Base-by-base conservation (phyloP, 1,139 yeast species). In the Debaryomyces psychrophilus region DNA sequence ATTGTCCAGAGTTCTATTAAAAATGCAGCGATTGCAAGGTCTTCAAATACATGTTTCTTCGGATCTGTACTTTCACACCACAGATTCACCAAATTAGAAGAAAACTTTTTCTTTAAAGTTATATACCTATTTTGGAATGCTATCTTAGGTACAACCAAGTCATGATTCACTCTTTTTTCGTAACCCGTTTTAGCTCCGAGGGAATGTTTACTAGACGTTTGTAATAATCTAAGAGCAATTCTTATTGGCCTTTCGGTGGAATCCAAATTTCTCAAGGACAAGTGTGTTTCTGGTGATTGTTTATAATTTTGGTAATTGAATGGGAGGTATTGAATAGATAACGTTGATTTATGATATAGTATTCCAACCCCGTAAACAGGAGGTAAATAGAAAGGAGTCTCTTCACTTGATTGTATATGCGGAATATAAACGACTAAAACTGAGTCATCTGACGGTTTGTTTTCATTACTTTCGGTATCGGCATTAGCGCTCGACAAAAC, bases 51-150 rank as follows among this genome's bases (percentile, higher is more conserved):
- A 67, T 93, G 99, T 63, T 93, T 93, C 56, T 85, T 81, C 1
- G 98, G 98, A 64, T 93, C 97, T 1, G 99, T 93, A 38, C 85
- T 83, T 65, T 93, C 99, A 17, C 77, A 82, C 99, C 99, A 93
- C 55, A 77, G 79, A 34, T 84, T 87, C n/a, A 90, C 92, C 45
- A 92, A 68, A 17, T 71, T 67, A 35, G 85, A 81, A 0, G 96
- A 89, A 61, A 92, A 88, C 61, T 85, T 87, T 61, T 86, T 88
- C 67, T 93, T 93, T 56, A 93, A 73, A 26, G 81, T 73, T 37
- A 89, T 85, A 61, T 93, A 93, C 48, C 88, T 71, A 59, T 90
- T 87, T 63, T 93, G 98, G 59, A 92, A 92, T 8, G 81, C 76
- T 23, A 86, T 87, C 58, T 89, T 87, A 37, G 89, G 84, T 0